Evolutionary conservation across 148 eudicot species (phyloP), one percentile per base, ranked within the genome.

Genomic region (Dianthus caryophyllus): DNA sequence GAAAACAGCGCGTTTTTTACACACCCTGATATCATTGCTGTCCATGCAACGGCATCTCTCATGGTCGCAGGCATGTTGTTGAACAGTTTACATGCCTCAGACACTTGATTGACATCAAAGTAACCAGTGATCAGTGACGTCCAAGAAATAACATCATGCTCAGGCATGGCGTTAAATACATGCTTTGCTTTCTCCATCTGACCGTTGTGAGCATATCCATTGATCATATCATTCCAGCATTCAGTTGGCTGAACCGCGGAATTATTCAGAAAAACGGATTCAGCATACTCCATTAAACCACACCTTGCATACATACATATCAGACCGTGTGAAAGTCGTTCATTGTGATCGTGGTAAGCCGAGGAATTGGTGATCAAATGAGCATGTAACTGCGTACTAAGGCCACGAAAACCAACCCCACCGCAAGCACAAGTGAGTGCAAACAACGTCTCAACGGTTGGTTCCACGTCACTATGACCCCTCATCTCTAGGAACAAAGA

Each of bases 11-110:
- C 82, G 29, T 78, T 78, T 41, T 78, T 75, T 24, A 81, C 77
- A 38, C 57, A 75, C 49, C 85, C 85, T 25, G 85, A 78, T 57
- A 81, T 75, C 77, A 78, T 78, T 30, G 76, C 70, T 29, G 82
- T 81, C 85, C 85, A 81, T 15, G 82, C 77, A 69, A 78, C 64
- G 36, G 39, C 73, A 64, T 81, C 85, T 44, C 48, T 81, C 21
- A 61, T 80, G 22, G 77, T 81, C 21, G 59, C 79, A 41, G 78
- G 79, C 82, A 81, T 81, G 53, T 24, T 21, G 15, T 76, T 63
- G 70, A 81, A 81, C 71, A 81, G 59, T 62, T 66, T 63, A 66
- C 49, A 56, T 1, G 80, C 85, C 65, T 75, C 69, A 13, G 38
- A 57, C 41, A 78, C 73, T 66, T 66, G 59, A 57, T 75, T 79